Conservation (phyloP, 257 asterid genomes). For the Scutellaria galericulata region DNA sequence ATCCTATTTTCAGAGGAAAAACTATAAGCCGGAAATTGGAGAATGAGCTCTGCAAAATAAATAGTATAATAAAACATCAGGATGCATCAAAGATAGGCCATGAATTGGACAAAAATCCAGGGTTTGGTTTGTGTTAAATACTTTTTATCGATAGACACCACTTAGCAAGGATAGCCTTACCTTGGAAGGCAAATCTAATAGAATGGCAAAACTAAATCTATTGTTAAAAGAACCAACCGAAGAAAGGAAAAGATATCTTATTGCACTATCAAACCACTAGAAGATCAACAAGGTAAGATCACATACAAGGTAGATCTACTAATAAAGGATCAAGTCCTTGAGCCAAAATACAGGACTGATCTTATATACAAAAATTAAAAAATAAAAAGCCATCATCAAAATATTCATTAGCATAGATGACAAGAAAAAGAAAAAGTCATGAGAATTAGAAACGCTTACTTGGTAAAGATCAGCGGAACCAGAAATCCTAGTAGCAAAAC, state of each 20-base stretch:
- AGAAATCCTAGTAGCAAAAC: constrained; percentile 78
- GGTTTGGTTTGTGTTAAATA: too few relatives aligned
- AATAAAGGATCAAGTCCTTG: constrained; percentile 19
- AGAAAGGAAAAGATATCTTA: not conserved
- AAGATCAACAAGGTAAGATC: constrained; percentile 10
- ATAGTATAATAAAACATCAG: too few relatives aligned
- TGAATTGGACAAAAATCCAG: not conserved
- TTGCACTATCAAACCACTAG: not conserved
- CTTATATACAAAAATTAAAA: not conserved
- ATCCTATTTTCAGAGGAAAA: not conserved
- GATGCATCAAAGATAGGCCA: not conserved
- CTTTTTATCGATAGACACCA: not conserved
- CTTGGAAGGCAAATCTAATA: not conserved
- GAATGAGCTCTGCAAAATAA: not conserved
- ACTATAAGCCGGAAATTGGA: not conserved
- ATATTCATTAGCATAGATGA: constrained; percentile 14
- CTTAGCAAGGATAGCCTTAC: not conserved
- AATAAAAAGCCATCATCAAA: not conserved
- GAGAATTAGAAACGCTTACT: constrained; percentile 49
- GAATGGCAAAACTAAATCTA: not conserved
- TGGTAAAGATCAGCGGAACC: constrained; percentile 94
- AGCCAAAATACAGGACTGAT: not conserved
- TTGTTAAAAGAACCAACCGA: not conserved
- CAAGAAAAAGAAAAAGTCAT: constrained; percentile 10
- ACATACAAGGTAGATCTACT: constrained; percentile 23